Conservation (phyloP, 768 basidiomycete species). For the Tubosaeta sp. region DNA sequence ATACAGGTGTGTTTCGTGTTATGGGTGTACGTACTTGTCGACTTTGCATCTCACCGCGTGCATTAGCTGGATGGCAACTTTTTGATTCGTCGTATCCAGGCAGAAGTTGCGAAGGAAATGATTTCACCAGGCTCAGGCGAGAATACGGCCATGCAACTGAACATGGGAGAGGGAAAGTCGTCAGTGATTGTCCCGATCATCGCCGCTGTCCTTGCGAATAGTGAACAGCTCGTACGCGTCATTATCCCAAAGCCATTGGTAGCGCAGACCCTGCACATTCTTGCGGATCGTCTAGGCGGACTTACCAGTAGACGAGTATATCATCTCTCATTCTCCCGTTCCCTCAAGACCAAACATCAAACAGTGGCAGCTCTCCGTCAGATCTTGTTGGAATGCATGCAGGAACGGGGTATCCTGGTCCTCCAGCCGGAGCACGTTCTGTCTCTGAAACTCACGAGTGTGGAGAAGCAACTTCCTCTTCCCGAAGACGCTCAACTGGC, state of each 20-base stretch:
- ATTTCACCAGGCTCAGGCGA: slow-evolving; percentile 30
- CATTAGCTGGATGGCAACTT: slow-evolving; percentile 44
- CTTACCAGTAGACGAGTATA: slow-evolving; percentile 43
- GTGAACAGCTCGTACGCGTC: slow-evolving; percentile 39
- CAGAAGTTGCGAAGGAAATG: slow-evolving; percentile 42
- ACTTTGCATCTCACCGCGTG: background rate
- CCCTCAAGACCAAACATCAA: no score
- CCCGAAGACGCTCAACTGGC: background rate
- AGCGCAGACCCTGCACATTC: slow-evolving; percentile 42
- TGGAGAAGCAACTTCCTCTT: slow-evolving; percentile 1
- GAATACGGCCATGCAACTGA: slow-evolving; percentile 43
- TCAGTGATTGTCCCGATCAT: slow-evolving; percentile 43
- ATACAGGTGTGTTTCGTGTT: background rate
- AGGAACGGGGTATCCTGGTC: slow-evolving; percentile 37
- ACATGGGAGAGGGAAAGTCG: slow-evolving; percentile 57
- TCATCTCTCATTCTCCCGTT: slow-evolving; percentile 30
- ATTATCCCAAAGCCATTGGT: slow-evolving; percentile 42
- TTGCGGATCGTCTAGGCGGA: slow-evolving; percentile 38
- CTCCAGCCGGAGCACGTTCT: slow-evolving; percentile 49
- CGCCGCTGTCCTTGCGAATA: slow-evolving; percentile 38
- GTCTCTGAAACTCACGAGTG: slow-evolving; percentile 41
- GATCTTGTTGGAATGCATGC: slow-evolving; percentile 34
- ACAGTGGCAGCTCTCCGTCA: slow-evolving; percentile 15
- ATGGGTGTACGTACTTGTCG: background rate
- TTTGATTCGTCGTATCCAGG: slow-evolving; percentile 40